These are phyloP conservation scores for Pleomassaria siparia DNA, from an alignment of 2,329 filamentous ascomycete species.

Conservation along the genomic window DNA sequence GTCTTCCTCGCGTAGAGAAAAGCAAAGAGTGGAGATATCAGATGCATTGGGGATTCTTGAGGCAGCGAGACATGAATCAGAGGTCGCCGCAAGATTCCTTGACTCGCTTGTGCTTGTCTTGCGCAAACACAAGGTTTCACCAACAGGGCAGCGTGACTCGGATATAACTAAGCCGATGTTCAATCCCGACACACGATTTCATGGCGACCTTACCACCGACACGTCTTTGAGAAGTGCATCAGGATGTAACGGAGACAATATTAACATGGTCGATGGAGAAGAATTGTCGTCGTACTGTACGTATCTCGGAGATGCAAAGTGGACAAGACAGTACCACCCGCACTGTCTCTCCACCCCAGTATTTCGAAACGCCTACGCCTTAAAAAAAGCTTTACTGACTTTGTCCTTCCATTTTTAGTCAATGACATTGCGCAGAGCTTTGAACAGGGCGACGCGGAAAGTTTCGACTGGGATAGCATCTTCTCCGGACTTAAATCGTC, in stretches of 20 bases:
- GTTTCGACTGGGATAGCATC: constrained; percentile 17
- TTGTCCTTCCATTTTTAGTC: constrained; percentile 8
- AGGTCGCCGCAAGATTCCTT: constrained; percentile 31
- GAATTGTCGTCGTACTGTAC: too few relatives aligned
- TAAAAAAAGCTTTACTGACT: too few relatives aligned
- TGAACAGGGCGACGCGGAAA: constrained; percentile 13
- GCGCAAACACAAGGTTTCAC: constrained; percentile 23
- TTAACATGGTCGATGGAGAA: not conserved
- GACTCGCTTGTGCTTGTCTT: constrained; percentile 36
- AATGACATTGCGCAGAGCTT: constrained; percentile 11
- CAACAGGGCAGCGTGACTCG: constrained; percentile 1
- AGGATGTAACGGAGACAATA: not conserved
- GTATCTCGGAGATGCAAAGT: too few relatives aligned
- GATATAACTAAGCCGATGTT: not conserved
- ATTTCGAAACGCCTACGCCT: too few relatives aligned
- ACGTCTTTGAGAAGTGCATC: not conserved
- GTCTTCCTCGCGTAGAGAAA: constrained; percentile 27
- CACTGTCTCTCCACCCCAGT: too few relatives aligned
- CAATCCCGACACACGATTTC: not conserved
- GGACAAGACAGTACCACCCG: too few relatives aligned
- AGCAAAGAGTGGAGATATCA: constrained; percentile 32
- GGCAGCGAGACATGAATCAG: constrained; percentile 29
- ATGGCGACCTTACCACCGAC: not conserved
- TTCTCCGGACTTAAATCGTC: constrained; percentile 5
- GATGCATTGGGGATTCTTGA: constrained; percentile 40